Evolutionary conservation across 2,329 filamentous ascomycete genomes (phyloP).

Genomic region (Cryphonectria japonica): DNA sequence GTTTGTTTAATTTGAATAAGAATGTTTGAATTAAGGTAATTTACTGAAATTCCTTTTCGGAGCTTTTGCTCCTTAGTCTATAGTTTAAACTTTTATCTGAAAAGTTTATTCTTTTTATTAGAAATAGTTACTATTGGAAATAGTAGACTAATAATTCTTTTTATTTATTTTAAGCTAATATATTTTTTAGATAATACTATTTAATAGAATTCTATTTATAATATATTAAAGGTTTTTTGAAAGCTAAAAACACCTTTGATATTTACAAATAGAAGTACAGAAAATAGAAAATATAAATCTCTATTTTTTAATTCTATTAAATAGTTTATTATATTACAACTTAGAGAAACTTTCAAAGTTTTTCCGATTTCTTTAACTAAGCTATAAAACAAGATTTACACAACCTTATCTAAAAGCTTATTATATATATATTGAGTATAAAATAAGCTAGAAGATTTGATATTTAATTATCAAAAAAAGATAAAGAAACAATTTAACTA

Average conservation of each 20-base stretch:
- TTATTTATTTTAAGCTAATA: background rate
- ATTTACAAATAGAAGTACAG: background rate
- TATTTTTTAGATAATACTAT: background rate
- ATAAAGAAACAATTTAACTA: no score
- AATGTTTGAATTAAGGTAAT: no score
- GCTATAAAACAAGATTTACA: background rate
- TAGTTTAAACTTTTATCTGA: background rate
- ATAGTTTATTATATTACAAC: background rate
- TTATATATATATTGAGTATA: background rate
- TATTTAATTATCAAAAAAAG: no score
- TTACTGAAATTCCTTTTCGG: no score
- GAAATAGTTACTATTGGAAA: no score
- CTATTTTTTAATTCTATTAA: slow-evolving; percentile 1
- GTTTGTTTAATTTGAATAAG: no score
- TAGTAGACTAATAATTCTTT: no score
- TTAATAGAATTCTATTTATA: slow-evolving; percentile 1
- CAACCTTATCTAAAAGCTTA: background rate
- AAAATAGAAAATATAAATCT: slow-evolving; percentile 2
- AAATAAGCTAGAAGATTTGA: background rate
- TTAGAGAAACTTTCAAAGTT: background rate
- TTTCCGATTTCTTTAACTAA: background rate
- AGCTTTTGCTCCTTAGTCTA: no score
- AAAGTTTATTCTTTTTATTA: background rate
- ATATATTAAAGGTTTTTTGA: background rate
- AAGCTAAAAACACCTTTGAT: background rate